Percentiles rank a stretch among this genome's conserved stretches.
These are phyloP conservation scores for Paraurostyla sp. DNA, from an alignment of 73 alveolate genomes.

Conservation along the genomic window DNA sequence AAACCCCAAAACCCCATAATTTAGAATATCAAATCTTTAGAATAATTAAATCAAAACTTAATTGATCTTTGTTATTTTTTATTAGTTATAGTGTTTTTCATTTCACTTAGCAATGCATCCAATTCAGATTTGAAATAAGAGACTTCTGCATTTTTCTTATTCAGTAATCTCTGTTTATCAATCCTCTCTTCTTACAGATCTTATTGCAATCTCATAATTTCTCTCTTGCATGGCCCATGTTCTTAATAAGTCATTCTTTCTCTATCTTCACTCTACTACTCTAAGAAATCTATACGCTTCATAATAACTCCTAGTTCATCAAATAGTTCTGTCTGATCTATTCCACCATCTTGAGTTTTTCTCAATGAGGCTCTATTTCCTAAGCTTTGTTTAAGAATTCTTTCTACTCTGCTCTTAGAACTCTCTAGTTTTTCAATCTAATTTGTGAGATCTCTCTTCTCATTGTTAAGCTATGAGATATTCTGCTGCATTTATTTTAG, in stretches of 20 bases:
- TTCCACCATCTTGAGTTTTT: background rate
- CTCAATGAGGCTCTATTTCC: slow-evolving; percentile 17
- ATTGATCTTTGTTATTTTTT: too few species aligned
- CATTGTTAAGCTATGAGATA: background rate
- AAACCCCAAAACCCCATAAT: too few species aligned
- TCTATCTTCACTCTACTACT: slow-evolving; percentile 51
- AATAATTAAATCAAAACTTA: too few species aligned
- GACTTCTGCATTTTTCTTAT: slow-evolving; percentile 51
- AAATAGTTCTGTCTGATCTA: background rate
- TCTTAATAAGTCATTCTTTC: background rate
- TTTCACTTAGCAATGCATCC: slow-evolving; percentile 46
- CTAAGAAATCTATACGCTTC: slow-evolving; percentile 31
- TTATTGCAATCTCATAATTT: background rate
- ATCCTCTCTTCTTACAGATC: slow-evolving; percentile 43
- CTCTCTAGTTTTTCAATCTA: slow-evolving; percentile 28
- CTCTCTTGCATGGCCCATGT: slow-evolving; percentile 54
- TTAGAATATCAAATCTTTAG: too few species aligned
- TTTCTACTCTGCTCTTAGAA: slow-evolving; percentile 18
- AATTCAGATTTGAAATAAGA: slow-evolving; percentile 41
- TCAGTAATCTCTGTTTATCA: background rate
- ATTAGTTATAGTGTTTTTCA: background rate
- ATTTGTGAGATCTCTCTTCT: background rate
- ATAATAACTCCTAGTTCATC: slow-evolving; percentile 34
- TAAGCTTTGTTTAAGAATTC: background rate
- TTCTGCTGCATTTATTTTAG: background rate